Conservation (phyloP, 495 filamentous ascomycete species). For the Penicillium paxilli region DNA sequence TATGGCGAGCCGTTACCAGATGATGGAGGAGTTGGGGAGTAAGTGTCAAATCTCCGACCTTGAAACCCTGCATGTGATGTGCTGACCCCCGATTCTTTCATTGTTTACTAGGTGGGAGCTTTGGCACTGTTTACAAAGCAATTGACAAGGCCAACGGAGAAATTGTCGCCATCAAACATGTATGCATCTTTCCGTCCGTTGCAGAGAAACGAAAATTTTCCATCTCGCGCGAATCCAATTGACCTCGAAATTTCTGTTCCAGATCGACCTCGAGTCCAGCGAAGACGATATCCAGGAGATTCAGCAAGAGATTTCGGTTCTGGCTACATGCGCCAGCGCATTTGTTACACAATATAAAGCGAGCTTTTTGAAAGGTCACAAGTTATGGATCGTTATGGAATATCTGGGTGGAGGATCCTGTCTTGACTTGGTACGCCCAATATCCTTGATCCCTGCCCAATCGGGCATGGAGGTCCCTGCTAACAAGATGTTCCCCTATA, state of each 20-base stretch:
- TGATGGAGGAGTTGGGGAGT: constrained; percentile 93
- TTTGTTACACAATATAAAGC: constrained; percentile 96
- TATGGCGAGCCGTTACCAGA: constrained; percentile 80
- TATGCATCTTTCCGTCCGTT: constrained; percentile 40
- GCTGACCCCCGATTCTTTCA: constrained; percentile 6
- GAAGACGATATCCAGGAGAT: constrained; percentile 98
- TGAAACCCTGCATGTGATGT: constrained; percentile 2
- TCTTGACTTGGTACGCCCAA: constrained; percentile 71
- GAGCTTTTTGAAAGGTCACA: constrained; percentile 89
- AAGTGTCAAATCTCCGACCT: constrained; percentile 36
- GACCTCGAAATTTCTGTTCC: constrained; percentile 21
- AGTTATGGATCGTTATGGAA: constrained; percentile 99
- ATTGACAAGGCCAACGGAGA: constrained; percentile 84
- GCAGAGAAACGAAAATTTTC: neutral
- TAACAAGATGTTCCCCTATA: constrained; percentile 38
- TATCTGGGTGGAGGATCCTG: constrained; percentile 92
- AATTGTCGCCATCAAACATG: constrained; percentile 89
- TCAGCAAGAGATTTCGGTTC: constrained; percentile 93
- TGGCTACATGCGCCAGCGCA: constrained; percentile 89
- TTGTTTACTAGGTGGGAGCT: constrained; percentile 73
- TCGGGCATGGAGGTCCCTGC: constrained; percentile 2
- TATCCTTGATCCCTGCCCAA: neutral
- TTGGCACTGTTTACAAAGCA: constrained; percentile 95
- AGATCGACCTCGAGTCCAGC: constrained; percentile 98
- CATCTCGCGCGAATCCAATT: constrained; percentile 19